Evolutionary conservation across 805 yeast genomes (phyloP), one percentile per base, ranked within the genome.

Genomic region (Naumovozyma dairenensis): DNA sequence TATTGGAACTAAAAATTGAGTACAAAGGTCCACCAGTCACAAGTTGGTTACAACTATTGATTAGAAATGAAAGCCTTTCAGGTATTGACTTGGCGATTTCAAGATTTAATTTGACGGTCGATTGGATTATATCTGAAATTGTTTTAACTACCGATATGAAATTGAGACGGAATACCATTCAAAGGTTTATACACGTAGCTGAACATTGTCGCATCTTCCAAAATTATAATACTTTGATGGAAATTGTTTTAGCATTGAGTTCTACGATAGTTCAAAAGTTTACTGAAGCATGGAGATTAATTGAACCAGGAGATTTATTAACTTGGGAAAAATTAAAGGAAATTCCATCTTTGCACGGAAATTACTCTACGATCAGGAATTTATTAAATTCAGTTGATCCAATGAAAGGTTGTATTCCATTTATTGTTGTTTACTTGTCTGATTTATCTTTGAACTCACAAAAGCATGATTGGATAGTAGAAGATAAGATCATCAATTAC

Each of bases 101-200:
- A 0, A 65, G 98, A 39, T 92, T 87, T 66, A 87, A 89, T 51
- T 62, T 89, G 38, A 77, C 83, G 63, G 87, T 83, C 5, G 84
- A 83, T 47, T 89, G 97, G 97, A 77, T 87, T 26, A 75, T 83
- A 21, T 83, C 95, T 0, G 96, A 89, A 60, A 73, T 92, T 35
- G 56, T 85, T 12, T 61, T 89, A 39, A 84, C 95, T 7, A 67
- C 66, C 36, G 62, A 68, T 28, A 63, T 71, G 17, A 65, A 63
- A 3, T 72, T 83, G 44, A 66, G 89, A 43, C 72, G 76, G 28
- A 67, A 73, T 36, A 69, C 87, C 1, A 71, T 87, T n/a, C 77
- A 85, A n/a, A 66, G 89, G 44, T 85, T 82, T 48, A 84, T 89
- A 38, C 94, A 84, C 46, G 62, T 89, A 35, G 96, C 95, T 0